phyloP scores from a whole-genome alignment of 306 rosid species.

The Castanea crenata region DNA sequence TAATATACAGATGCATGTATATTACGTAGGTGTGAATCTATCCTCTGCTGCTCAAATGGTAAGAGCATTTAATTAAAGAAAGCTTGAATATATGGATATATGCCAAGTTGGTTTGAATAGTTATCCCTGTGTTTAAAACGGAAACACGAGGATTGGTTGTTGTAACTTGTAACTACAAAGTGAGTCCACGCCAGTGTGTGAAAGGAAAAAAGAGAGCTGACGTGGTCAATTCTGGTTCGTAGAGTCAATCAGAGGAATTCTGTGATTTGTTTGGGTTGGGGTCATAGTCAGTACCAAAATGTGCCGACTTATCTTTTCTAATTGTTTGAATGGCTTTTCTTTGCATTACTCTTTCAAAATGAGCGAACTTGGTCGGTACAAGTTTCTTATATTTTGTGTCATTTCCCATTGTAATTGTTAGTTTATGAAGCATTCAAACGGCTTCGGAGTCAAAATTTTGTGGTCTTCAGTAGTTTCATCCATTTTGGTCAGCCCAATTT shows the following conservation, averaged over 20 bases:
- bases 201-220: background rate
- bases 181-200: background rate
- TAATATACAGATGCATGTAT: background rate
- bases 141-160: background rate
- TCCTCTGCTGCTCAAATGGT: background rate
- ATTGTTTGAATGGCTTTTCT: background rate
- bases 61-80: background rate
- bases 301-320: too few species aligned
- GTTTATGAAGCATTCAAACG: background rate
- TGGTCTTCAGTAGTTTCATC: background rate
- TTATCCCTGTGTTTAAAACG: background rate
- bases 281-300: background rate
- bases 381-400: background rate
- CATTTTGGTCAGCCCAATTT: background rate
- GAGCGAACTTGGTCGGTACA: background rate
- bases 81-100: background rate
- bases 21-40: background rate
- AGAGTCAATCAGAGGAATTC: background rate
- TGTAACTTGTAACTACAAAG: background rate
- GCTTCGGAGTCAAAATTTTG: background rate
- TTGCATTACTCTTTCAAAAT: background rate
- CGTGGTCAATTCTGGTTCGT: conserved; percentile 37
- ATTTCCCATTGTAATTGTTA: background rate
- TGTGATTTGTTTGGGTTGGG: background rate
- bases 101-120: background rate